Evolutionary conservation across 345 rosid genomes (phyloP).

Genomic region (Gossypium raimondii): DNA sequence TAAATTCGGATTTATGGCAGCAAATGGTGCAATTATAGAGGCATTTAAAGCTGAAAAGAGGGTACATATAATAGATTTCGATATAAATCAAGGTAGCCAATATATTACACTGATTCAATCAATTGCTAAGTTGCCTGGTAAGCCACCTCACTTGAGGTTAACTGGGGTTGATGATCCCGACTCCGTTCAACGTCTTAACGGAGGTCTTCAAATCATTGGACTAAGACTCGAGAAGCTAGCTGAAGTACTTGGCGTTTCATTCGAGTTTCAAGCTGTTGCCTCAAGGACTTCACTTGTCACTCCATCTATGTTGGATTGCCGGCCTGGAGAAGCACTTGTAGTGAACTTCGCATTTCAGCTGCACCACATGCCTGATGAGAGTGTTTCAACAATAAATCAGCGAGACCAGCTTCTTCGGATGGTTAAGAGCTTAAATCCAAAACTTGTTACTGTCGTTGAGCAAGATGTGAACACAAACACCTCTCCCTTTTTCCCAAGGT

Average conservation of each 20-base stretch:
- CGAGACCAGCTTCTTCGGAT: conserved; percentile 88
- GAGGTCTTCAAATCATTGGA: conserved; percentile 74
- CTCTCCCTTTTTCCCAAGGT: conserved; percentile 76
- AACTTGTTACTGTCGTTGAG: conserved; percentile 89
- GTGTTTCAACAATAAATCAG: conserved; percentile 82
- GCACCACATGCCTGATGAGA: conserved; percentile 99
- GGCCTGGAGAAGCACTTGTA: conserved; percentile 63
- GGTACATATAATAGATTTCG: conserved; percentile 87
- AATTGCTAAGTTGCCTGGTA: conserved; percentile 43
- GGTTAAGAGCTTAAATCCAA: conserved; percentile 85
- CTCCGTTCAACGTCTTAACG: conserved; percentile 78
- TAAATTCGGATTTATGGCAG: conserved; percentile 88
- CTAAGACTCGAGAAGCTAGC: conserved; percentile 80
- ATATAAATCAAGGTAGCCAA: conserved; percentile 91
- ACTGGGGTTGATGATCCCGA: conserved; percentile 97
- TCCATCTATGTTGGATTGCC: conserved; percentile 62
- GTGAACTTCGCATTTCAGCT: conserved; percentile 98
- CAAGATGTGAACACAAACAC: conserved; percentile 95
- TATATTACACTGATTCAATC: conserved; percentile 81
- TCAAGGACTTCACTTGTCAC: conserved; percentile 66
- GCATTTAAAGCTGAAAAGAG: conserved; percentile 64
- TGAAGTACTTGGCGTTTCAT: conserved; percentile 52
- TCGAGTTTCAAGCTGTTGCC: conserved; percentile 66
- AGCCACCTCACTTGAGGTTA: conserved; percentile 59
- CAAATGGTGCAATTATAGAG: conserved; percentile 81